Conservation (phyloP, 306 rosid genomes). For the Phaseolus lunatus region DNA sequence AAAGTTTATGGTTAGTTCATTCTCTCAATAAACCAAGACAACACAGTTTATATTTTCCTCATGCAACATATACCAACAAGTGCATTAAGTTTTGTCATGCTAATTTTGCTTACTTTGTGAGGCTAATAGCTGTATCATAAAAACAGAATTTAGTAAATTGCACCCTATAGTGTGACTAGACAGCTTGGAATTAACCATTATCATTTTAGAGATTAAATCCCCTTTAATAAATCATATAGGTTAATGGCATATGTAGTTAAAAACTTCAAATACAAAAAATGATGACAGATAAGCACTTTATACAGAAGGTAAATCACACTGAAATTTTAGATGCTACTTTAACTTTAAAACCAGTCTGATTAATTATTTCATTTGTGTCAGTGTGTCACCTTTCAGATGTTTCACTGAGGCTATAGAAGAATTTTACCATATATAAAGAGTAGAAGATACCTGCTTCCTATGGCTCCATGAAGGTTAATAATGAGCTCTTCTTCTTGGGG, state of each 20-base stretch:
- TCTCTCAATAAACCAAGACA: conserved; percentile 30
- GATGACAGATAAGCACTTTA: conserved; percentile 15
- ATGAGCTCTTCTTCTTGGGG: conserved; percentile 87
- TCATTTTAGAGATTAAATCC: not conserved
- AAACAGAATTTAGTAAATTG: conserved; percentile 15
- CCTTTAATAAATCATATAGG: conserved; percentile 21
- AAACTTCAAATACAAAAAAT: conserved; percentile 13
- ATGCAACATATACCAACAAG: conserved; percentile 24
- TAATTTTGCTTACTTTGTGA: conserved; percentile 35
- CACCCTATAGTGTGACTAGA: not conserved
- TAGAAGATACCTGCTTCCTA: conserved; percentile 82
- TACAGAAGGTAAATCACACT: not conserved
- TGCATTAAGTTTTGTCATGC: conserved; percentile 40
- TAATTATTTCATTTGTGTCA: conserved; percentile 1
- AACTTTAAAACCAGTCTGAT: conserved; percentile 6
- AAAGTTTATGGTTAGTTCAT: conserved; percentile 41
- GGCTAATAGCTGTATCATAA: conserved; percentile 12
- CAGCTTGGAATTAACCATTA: conserved; percentile 20
- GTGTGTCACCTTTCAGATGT: conserved; percentile 25
- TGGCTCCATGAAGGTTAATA: conserved; percentile 79
- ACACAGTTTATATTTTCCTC: conserved; percentile 14
- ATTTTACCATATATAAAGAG: not conserved
- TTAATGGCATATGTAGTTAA: conserved; percentile 9
- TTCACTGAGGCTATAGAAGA: conserved; percentile 7
- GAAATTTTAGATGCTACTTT: not conserved